Conservation (phyloP, 2,329 filamentous ascomycete species). For the Aspergillus fumigatus region DNA sequence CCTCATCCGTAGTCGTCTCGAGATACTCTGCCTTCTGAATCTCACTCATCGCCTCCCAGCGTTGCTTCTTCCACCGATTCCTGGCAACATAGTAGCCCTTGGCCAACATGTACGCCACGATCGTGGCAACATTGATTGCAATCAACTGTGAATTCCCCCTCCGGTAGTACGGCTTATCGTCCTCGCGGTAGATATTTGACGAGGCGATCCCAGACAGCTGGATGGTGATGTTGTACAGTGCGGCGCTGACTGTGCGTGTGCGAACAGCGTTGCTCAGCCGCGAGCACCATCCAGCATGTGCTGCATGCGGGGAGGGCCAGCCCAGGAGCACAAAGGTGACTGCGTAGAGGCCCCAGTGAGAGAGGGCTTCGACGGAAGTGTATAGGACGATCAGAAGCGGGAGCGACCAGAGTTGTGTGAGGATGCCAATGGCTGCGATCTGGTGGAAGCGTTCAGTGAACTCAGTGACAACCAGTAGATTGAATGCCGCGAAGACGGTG, state of each 20-base stretch:
- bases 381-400: constrained; percentile 46
- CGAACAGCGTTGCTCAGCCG: constrained; percentile 48
- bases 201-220: constrained; percentile 36
- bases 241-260: constrained; percentile 45
- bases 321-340: constrained; percentile 10
- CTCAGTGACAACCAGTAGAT: constrained; percentile 21
- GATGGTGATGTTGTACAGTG: constrained; percentile 49
- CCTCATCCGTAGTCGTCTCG: constrained; percentile 49
- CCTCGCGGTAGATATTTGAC: constrained; percentile 48
- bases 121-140: constrained; percentile 46
- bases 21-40: constrained; percentile 48
- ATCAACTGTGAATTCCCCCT: constrained; percentile 35
- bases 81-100: constrained; percentile 27
- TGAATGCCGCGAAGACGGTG: constrained; percentile 41
- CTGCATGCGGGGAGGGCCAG: constrained; percentile 38
- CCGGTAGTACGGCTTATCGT: constrained; percentile 51
- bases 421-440: constrained; percentile 43
- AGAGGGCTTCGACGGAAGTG: constrained; percentile 30
- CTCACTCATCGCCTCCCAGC: constrained; percentile 44
- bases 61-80: constrained; percentile 31
- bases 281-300: constrained; percentile 47
- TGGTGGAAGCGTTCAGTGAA: constrained; percentile 36
- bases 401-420: constrained; percentile 49
- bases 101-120: constrained; percentile 43
- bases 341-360: constrained; percentile 42